These are phyloP conservation scores for Russula foetens DNA, from an alignment of 768 basidiomycete genomes.

Conservation along the genomic window DNA sequence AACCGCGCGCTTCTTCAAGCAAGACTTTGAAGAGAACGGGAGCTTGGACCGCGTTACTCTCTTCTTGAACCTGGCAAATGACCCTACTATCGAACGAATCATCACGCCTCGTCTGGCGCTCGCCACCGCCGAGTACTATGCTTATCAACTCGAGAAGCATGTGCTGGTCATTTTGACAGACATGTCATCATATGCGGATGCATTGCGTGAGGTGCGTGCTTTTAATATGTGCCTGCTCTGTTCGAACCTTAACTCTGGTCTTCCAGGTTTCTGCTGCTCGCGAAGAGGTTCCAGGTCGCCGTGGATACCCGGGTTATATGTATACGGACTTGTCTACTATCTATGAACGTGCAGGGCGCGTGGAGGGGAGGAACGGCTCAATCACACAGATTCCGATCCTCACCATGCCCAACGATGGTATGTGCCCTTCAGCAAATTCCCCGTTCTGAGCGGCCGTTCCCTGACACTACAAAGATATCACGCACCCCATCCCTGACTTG, in stretches of 20 bases:
- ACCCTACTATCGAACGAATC: slow-evolving; percentile 99
- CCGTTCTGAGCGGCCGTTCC: slow-evolving; percentile 11
- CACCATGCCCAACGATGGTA: slow-evolving; percentile 99
- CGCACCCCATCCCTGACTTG: slow-evolving; percentile 99
- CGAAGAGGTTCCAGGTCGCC: slow-evolving; percentile 98
- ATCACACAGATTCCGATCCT: slow-evolving; percentile 99
- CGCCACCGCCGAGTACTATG: slow-evolving; percentile 98
- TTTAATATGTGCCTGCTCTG: slow-evolving; percentile 17
- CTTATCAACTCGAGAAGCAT: slow-evolving; percentile 99
- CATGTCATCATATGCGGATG: slow-evolving; percentile 98
- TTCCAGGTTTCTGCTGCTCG: slow-evolving; percentile 90
- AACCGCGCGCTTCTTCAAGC: slow-evolving; percentile 98
- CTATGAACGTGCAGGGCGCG: slow-evolving; percentile 98
- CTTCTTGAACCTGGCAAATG: slow-evolving; percentile 97
- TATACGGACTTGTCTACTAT: slow-evolving; percentile 99
- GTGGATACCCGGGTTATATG: slow-evolving; percentile 98
- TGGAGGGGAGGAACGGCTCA: slow-evolving; percentile 94
- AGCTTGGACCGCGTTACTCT: slow-evolving; percentile 95
- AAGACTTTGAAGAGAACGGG: slow-evolving; percentile 98
- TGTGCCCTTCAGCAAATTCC: slow-evolving; percentile 21
- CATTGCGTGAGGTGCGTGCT: slow-evolving; percentile 75
- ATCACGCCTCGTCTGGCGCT: slow-evolving; percentile 97
- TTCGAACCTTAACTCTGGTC: slow-evolving; percentile 11
- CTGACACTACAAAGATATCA: slow-evolving; percentile 64
- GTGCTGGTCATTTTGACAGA: slow-evolving; percentile 98